Base-by-base conservation (phyloP, 345 rosid species). In the Melaleuca quinquenervia region DNA sequence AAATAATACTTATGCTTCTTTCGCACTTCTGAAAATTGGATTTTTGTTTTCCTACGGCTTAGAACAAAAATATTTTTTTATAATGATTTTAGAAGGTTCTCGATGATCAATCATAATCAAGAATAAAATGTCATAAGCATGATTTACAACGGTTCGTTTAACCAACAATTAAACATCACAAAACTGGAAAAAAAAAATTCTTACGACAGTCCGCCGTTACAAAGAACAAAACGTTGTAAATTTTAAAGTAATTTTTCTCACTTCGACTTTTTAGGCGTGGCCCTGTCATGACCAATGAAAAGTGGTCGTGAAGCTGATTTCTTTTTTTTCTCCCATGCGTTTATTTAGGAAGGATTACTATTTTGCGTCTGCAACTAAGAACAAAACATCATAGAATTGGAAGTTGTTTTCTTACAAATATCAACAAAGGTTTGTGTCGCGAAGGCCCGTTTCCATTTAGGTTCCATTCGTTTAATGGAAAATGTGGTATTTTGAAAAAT, bases 1-100 rank as follows among this genome's bases (percentile, higher is more conserved):
- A 0, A 29, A 62, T 29, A 15, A 1, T 29, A 56, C 2, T 58
- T 26, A 13, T 58, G 12, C 11, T n/a, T 13, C 1, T 14, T n/a
- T n/a, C 32, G 1, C 0, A 0, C 4, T 1, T 1, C 0, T 0
- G 32, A 18, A 70, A 32, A 32, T 32, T 70, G 13, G 18, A 32
- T 18, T 18, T 70, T 70, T 53, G 20, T 3, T 52, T 32, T 32
- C 3, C 13, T 2, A 70, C 1, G 3, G 2, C 0, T 32, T 18
- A 32, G 3, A 36, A 70, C 4, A 3, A 8, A 62, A 18, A 32
- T 32, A 3, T 64, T 64, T 8, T 14, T 0, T 36, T 20, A 15
- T 6, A 5, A 4, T 0, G 1, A 8, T 32, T 32, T 16, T 8
- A 70, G 22, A 70, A 32, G 45, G 22, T 32, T 70, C 24, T 3